phyloP scores from a whole-genome alignment of 1,284 basidiomycete species.

The Acaromyces ingoldii region DNA sequence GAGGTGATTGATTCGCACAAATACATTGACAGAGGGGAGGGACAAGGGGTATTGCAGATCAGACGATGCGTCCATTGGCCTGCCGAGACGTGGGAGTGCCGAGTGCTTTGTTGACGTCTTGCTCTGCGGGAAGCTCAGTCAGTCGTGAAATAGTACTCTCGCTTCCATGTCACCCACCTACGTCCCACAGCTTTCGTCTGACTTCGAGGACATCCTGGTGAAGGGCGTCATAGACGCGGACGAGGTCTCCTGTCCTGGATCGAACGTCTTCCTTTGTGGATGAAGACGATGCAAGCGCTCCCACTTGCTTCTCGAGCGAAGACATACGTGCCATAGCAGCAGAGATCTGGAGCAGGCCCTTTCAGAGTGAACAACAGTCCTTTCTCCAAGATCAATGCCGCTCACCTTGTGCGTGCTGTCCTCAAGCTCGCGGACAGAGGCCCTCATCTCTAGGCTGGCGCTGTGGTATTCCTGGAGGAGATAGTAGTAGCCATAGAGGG shows the following conservation, averaged over 20 bases:
- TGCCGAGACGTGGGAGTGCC: neutral
- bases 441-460: conserved; percentile 73
- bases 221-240: conserved; percentile 5
- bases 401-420: conserved; percentile 71
- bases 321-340: neutral
- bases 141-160: too few species aligned
- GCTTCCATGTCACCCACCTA: neutral
- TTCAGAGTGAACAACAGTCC: neutral
- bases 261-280: neutral
- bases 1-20: too few species aligned
- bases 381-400: neutral
- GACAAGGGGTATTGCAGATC: neutral
- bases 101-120: neutral
- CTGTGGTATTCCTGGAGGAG: conserved; percentile 83
- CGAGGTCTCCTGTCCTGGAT: neutral
- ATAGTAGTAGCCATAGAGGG: conserved; percentile 77
- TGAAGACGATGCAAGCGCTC: neutral
- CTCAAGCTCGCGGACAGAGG: conserved; percentile 80
- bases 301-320: neutral
- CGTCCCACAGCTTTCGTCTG: neutral
- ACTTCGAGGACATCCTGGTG: conserved; percentile 4
- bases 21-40: neutral
- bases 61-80: neutral
- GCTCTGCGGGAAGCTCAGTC: neutral
- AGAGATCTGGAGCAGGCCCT: neutral